Conservation (phyloP, 805 yeast species). For the Schwanniomyces vanrijiae region DNA sequence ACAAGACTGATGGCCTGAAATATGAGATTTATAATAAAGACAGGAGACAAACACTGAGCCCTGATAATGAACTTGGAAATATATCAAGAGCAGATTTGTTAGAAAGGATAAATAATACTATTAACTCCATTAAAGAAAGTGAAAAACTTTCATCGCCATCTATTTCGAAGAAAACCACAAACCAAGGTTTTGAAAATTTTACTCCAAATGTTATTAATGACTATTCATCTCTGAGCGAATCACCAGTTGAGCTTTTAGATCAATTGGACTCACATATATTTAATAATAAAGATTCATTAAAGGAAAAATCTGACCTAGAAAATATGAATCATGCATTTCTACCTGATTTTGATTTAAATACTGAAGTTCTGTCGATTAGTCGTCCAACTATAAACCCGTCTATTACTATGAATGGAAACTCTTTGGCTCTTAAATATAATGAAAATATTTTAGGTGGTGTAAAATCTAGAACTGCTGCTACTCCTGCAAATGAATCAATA, state of each 20-base stretch:
- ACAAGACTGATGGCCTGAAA: neutral
- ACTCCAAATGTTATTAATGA: neutral
- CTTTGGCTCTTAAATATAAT: neutral
- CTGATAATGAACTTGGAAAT: conserved; percentile 5
- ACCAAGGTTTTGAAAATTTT: neutral
- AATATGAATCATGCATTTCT: neutral
- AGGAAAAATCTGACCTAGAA: neutral
- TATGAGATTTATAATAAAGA: neutral
- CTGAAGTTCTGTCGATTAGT: neutral
- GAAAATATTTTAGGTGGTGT: neutral
- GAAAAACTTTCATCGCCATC: conserved; percentile 5
- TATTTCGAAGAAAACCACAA: neutral
- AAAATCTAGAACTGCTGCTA: neutral
- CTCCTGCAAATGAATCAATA: neutral
- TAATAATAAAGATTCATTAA: neutral
- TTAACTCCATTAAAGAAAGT: conserved; percentile 13
- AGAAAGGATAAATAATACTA: conserved; percentile 25
- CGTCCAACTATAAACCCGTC: too few species aligned
- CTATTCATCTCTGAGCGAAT: conserved; percentile 14
- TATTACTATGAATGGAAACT: neutral
- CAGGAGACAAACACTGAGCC: neutral
- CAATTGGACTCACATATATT: conserved; percentile 17
- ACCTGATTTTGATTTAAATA: neutral
- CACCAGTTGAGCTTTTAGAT: conserved; percentile 16
- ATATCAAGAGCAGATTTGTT: conserved; percentile 18